These are phyloP conservation scores for Fusarium clavum DNA, from an alignment of 2,329 filamentous ascomycete genomes.

Conservation along the genomic window DNA sequence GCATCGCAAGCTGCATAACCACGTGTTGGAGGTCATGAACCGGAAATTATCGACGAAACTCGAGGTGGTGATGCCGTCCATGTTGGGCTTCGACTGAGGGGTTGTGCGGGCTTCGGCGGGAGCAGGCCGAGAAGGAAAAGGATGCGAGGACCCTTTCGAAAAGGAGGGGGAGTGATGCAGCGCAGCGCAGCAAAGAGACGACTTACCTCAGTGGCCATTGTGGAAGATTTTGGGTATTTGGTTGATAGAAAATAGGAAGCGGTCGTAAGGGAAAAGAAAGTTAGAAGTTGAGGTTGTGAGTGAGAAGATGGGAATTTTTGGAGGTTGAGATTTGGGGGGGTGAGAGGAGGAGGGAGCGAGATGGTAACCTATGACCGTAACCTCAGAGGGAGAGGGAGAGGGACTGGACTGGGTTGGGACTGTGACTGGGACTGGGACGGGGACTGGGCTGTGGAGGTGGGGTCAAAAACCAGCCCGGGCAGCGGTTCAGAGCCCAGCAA, in stretches of 20 bases:
- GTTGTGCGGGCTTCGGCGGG: slow-evolving; percentile 43
- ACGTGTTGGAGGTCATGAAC: slow-evolving; percentile 5
- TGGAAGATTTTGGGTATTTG: slow-evolving; percentile 42
- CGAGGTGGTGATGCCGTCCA: slow-evolving; percentile 27
- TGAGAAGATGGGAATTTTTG: slow-evolving; percentile 42
- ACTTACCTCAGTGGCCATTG: slow-evolving; percentile 53
- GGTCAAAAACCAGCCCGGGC: slow-evolving; percentile 28
- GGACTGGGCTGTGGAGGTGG: slow-evolving; percentile 40
- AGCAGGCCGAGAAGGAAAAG: slow-evolving; percentile 40
- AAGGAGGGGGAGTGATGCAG: slow-evolving; percentile 14
- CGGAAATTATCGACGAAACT: slow-evolving; percentile 13
- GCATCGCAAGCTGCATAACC: slow-evolving; percentile 12
- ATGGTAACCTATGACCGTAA: slow-evolving; percentile 21
- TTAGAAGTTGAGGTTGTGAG: slow-evolving; percentile 30
- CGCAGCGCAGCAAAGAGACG: slow-evolving; percentile 13
- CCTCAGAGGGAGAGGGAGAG: slow-evolving; percentile 23
- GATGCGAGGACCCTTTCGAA: slow-evolving; percentile 22
- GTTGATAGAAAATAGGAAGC: slow-evolving; percentile 37
- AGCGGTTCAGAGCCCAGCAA: slow-evolving; percentile 7
- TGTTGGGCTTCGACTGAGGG: slow-evolving; percentile 44
- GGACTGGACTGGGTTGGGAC: slow-evolving; percentile 29
- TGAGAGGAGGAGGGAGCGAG: slow-evolving; percentile 42
- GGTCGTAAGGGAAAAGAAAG: slow-evolving; percentile 39
- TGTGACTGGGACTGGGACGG: slow-evolving; percentile 24
- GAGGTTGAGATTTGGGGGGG: slow-evolving; percentile 46